Evolutionary conservation across 2,329 filamentous ascomycete genomes (phyloP).

Genomic region (Xylaria sp.): DNA sequence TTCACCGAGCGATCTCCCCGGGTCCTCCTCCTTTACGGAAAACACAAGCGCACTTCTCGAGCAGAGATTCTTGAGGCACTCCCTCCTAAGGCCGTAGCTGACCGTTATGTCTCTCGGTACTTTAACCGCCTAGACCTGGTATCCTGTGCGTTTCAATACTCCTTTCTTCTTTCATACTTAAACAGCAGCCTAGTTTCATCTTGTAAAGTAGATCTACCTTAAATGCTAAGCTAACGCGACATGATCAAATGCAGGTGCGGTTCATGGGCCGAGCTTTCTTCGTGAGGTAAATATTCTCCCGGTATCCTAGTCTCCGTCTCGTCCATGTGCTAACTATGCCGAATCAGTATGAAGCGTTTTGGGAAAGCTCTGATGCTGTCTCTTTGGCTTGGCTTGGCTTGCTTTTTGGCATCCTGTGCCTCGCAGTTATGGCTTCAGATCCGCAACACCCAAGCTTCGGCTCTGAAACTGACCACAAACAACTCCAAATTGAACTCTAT

Average conservation of each 20-base stretch:
- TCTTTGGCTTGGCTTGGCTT: not conserved
- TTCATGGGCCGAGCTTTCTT: not conserved
- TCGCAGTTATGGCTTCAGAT: not conserved
- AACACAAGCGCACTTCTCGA: not conserved
- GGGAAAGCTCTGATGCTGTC: not conserved
- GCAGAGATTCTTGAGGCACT: not conserved
- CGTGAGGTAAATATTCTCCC: not conserved
- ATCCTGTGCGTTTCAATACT: not conserved
- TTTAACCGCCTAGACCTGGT: not conserved
- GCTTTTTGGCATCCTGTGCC: constrained; percentile 2
- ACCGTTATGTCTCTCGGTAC: not conserved
- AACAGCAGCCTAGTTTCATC: no score
- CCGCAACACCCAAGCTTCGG: not conserved
- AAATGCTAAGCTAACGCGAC: not conserved
- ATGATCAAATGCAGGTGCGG: not conserved
- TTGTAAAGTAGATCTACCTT: not conserved
- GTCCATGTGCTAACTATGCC: not conserved
- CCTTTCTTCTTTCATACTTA: not conserved
- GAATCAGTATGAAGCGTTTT: not conserved
- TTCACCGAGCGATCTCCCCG: not conserved
- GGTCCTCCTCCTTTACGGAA: not conserved
- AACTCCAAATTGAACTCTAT: not conserved
- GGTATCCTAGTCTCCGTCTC: not conserved
- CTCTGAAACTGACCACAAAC: not conserved
- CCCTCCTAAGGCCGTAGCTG: not conserved